A percentile compares a stretch with the other conserved stretches of the same genome.
Conservation (phyloP, 2,329 filamentous ascomycete species). For the Rhinocladiella mackenziei region DNA sequence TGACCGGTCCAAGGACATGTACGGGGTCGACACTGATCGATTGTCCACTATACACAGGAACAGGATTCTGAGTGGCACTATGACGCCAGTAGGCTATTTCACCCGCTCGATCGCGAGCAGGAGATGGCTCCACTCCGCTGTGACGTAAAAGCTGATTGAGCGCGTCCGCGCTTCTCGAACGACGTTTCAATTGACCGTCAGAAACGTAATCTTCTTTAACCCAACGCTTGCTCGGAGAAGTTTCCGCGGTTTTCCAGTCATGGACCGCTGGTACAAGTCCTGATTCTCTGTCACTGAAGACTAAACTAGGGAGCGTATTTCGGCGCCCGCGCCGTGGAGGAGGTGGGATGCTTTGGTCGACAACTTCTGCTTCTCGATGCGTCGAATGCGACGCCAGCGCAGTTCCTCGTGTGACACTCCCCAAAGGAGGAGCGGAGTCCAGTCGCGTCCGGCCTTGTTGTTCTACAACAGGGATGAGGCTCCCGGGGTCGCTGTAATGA, state of each 20-base stretch:
- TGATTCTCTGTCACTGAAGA: slow-evolving; percentile 40
- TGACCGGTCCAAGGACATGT: slow-evolving; percentile 7
- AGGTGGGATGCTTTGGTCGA: slow-evolving; percentile 5
- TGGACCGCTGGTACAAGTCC: slow-evolving; percentile 12
- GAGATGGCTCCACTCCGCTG: slow-evolving; percentile 37
- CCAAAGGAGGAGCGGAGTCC: slow-evolving; percentile 6
- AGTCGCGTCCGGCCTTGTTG: slow-evolving; percentile 4
- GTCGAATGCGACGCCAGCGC: slow-evolving; percentile 26
- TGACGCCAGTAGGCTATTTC: slow-evolving; percentile 40
- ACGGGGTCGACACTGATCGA: slow-evolving; percentile 20
- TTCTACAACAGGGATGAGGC: slow-evolving; percentile 17
- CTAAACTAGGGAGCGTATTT: slow-evolving; percentile 44
- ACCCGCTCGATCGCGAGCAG: slow-evolving; percentile 39
- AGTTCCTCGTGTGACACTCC: slow-evolving; percentile 9
- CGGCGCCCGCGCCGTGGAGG: slow-evolving; percentile 32
- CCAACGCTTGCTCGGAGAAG: slow-evolving; percentile 3
- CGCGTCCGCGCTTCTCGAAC: slow-evolving; percentile 44
- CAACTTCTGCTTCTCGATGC: slow-evolving; percentile 9
- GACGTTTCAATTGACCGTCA: slow-evolving; percentile 35
- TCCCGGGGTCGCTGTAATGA: slow-evolving; percentile 14
- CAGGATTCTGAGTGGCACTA: slow-evolving; percentile 33
- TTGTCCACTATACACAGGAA: slow-evolving; percentile 25
- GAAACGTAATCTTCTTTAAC: slow-evolving; percentile 16
- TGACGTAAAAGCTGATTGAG: slow-evolving; percentile 34
- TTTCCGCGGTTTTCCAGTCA: slow-evolving; percentile 4